phyloP scores from a whole-genome alignment of 441 rosid genomes.

The Lepidium campestre region DNA sequence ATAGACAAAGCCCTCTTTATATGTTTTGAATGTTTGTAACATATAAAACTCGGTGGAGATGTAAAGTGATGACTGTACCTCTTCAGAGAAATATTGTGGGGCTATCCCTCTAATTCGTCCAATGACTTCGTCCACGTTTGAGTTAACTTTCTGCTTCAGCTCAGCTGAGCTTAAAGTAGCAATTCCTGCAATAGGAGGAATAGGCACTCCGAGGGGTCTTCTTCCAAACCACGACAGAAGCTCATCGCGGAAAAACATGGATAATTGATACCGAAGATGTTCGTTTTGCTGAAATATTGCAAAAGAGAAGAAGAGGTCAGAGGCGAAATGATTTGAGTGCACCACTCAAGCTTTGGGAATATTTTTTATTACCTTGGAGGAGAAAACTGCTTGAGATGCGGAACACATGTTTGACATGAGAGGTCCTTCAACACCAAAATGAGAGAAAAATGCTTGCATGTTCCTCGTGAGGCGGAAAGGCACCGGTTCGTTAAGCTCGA shows the following conservation, averaged over 20 bases:
- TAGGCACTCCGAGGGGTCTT: conserved; percentile 72
- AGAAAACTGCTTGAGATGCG: conserved; percentile 89
- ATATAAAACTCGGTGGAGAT: not conserved
- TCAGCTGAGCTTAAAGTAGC: conserved; percentile 62
- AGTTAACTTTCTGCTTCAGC: conserved; percentile 66
- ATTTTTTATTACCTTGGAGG: conserved; percentile 57
- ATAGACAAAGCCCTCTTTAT: not conserved
- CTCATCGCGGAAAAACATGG: conserved; percentile 98
- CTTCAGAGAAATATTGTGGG: conserved; percentile 75
- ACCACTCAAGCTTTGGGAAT: not conserved
- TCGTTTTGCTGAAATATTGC: conserved; percentile 66
- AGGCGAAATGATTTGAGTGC: not conserved
- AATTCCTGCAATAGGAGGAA: conserved; percentile 49
- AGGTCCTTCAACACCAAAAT: conserved; percentile 96
- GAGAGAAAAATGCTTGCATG: conserved; percentile 91
- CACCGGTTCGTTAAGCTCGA: conserved; percentile 88
- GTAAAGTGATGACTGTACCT: conserved; percentile 41
- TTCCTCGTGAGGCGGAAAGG: conserved; percentile 96
- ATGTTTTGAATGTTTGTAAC: not conserved
- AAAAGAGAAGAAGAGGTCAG: conserved; percentile 7
- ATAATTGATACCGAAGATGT: conserved; percentile 88
- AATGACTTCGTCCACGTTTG: conserved; percentile 81
- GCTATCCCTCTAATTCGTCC: conserved; percentile 71
- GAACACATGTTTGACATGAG: conserved; percentile 81
- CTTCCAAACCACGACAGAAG: conserved; percentile 95